Base-by-base conservation (phyloP, 192 early-diverging fungal species). In the Chytriomyces confervae region DNA sequence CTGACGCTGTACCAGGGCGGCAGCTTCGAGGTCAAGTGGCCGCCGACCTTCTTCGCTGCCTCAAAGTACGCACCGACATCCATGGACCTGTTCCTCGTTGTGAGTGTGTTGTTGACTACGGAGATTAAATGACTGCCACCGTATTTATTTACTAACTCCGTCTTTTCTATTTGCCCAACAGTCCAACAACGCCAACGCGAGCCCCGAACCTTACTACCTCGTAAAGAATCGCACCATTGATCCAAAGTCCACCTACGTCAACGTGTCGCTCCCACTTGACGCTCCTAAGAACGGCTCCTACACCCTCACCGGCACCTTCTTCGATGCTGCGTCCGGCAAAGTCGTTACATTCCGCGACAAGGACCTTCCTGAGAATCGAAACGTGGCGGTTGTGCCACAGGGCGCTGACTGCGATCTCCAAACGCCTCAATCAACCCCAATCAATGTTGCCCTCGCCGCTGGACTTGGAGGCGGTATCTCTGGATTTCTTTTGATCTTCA, bases 371-470 rank as follows among this genome's bases (percentile, higher is more conserved):
- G 20, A 16, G 10, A 63, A 74, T 27, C 18, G 27, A 23, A 46
- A 74, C 45, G 72, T 74, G 29, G 43, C n/a, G 2, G 44, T 74
- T 8, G 16, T 63, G 10, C 13, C 10, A 7, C 43, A 16, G 20
- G 46, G 46, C 8, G 29, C 10, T 2, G 10, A 16, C 9, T 74
- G 72, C 45, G 61, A 74, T 45, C 43, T 16, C 8, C 72, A 74
- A 48, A 45, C 3, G 9, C 50, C 50, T 13, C 18, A 10, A 20
- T 13, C 29, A 9, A 36, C 29, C 13, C 57, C 61, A 50, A 63
- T 74, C 61, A 74, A 74, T 63, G 61, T 63, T 16, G 61, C 72
- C 7, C 61, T 74, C 20, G 72, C 72, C 2, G 61, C 61, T 43
- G 72, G 72, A 7, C 45, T 74, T 4, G 62, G 72, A 18, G 45